Evolutionary conservation across 2,329 filamentous ascomycete species (phyloP), one percentile per base, ranked within the genome.

Genomic region (Botrytis hyacinthi): DNA sequence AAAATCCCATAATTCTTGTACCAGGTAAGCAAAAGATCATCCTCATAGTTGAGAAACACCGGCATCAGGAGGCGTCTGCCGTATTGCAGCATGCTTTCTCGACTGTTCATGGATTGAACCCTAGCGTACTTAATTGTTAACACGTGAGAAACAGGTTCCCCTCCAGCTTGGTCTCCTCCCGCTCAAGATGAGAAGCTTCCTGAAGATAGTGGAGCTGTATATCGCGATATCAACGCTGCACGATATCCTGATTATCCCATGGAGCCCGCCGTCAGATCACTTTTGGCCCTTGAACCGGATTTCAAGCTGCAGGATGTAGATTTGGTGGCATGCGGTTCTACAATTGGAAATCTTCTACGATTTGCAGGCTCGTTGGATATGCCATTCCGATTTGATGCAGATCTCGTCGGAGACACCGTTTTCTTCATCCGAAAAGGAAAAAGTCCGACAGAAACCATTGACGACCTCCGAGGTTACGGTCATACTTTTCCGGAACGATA

Each of bases 401-500:
- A 92, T 74, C 79, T 83, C 0, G 81, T 92, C 1, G 85, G 85
- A 2, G 82, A 85, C 1, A 89, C 88, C 0, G 84, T 92, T 0
- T 91, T 93, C 81, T 85, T 93, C 67, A 80, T 90, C 20, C 87
- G 91, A 1, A 84, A 87, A 35, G 90, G 91, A 77, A 89, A 88
- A 62, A 85, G 87, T 0, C 89, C 90, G 0, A 86, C 80, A 0
- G 88, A 91, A 76, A 78, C 84, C 0, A 89, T 93, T 8, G 76
- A 81, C 0, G 84, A 84, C n/a, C 81, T 93, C 0, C 77, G 77
- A 26, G 91, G 91, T 0, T 92, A 85, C 76, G 90, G 91, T 0
- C 90, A 93, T 76, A 85, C 88, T 0, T 93, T 93, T 76, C 89
- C 89, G 0, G 89, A 92, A 66, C 84, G 84, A 1, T 90, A 92